phyloP scores from a whole-genome alignment of 2,329 filamentous ascomycete species.

The Curvularia sp. region DNA sequence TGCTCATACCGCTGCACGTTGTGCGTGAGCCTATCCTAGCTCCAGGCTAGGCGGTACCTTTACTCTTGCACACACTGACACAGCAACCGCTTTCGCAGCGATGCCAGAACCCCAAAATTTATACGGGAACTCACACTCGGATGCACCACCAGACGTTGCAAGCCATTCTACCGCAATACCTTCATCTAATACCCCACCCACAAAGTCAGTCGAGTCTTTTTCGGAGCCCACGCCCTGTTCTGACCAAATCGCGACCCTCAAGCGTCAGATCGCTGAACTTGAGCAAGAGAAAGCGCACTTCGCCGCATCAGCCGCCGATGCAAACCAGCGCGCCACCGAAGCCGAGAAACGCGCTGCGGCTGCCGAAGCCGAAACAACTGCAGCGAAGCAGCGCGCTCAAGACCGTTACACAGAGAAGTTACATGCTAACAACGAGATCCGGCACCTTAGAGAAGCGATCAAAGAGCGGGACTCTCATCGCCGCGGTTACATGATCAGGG shows the following conservation, averaged over 20 bases:
- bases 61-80: too few relatives aligned
- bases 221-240: background rate
- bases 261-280: constrained; percentile 1
- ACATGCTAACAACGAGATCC: constrained; percentile 13
- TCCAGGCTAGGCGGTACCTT: background rate
- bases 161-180: background rate
- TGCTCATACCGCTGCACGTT: background rate
- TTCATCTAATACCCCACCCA: background rate
- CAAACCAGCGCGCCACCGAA: background rate
- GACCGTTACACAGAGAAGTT: constrained; percentile 13
- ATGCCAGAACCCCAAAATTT: background rate
- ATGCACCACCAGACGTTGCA: background rate
- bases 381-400: constrained; percentile 13
- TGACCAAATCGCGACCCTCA: constrained; percentile 2
- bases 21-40: background rate
- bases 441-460: constrained; percentile 2
- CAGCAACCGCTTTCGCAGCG: too few relatives aligned
- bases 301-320: background rate
- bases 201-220: background rate
- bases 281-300: constrained; percentile 1
- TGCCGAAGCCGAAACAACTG: background rate
- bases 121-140: background rate
- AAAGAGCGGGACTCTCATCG: background rate
- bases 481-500: background rate
- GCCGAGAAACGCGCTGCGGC: constrained; percentile 3